These are phyloP conservation scores for Saturnispora silvae DNA, from an alignment of 805 yeast species.

Conservation along the genomic window DNA sequence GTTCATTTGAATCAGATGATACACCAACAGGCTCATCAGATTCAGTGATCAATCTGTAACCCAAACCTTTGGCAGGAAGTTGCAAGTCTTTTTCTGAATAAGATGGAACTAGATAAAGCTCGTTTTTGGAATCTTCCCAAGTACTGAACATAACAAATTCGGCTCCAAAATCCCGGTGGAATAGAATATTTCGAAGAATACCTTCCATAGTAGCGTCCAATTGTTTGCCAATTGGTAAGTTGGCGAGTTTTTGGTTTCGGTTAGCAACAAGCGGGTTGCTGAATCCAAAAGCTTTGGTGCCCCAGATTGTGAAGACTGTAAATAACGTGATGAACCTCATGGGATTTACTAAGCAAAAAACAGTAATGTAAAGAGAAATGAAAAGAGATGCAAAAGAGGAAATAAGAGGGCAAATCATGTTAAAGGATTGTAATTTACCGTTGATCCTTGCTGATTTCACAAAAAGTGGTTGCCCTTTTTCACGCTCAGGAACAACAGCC, in stretches of 20 bases:
- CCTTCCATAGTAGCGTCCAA: constrained; percentile 6
- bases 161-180: constrained; percentile 13
- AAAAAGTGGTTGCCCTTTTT: not conserved
- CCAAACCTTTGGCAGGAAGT: constrained; percentile 6
- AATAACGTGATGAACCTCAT: constrained; percentile 2
- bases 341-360: not conserved
- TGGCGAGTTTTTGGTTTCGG: not conserved
- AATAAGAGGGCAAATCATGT: not conserved
- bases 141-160: constrained; percentile 15
- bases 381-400: not conserved
- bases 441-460: not conserved
- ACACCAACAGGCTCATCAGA: constrained; percentile 7
- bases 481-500: not conserved
- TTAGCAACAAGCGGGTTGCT: not conserved
- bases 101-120: constrained; percentile 18
- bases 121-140: constrained; percentile 22
- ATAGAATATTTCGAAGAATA: constrained; percentile 15
- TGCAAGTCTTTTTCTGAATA: not conserved
- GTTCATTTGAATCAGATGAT: not conserved
- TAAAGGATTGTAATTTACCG: too few species aligned
- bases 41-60: constrained; percentile 9
- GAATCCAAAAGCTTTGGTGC: not conserved
- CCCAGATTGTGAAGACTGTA: not conserved
- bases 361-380: not conserved
- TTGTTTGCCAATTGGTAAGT: constrained; percentile 2